phyloP scores from a whole-genome alignment of 192 early-diverging fungal genomes.

The Allomyces javanicus region DNA sequence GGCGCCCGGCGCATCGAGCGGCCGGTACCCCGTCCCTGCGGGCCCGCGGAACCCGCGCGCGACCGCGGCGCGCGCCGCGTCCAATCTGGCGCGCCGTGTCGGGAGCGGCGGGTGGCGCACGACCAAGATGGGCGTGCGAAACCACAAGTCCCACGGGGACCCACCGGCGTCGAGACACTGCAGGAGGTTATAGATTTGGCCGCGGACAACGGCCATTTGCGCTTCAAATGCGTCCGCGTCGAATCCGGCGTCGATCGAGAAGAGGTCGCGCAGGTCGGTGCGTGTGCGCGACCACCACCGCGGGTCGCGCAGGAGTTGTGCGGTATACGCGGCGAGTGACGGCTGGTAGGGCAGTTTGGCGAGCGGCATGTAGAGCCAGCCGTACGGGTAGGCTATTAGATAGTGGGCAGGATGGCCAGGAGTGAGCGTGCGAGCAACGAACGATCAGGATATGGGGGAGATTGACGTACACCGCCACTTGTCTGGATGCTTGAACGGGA shows the following conservation, averaged over 20 bases:
- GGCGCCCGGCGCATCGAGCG: no score
- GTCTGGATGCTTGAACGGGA: slow-evolving; percentile 82
- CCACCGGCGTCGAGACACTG: background rate
- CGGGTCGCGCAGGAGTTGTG: slow-evolving; percentile 43
- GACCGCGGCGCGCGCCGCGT: no score
- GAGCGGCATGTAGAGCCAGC: slow-evolving; percentile 61
- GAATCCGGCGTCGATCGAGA: slow-evolving; percentile 56
- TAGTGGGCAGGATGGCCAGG: no score
- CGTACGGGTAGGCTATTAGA: slow-evolving; percentile 52
- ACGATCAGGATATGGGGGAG: no score
- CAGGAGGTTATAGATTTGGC: background rate
- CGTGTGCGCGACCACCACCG: slow-evolving; percentile 65
- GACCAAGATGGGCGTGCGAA: background rate
- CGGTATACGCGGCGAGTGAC: slow-evolving; percentile 42
- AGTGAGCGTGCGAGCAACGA: no score
- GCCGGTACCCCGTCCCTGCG: no score
- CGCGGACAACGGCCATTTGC: slow-evolving; percentile 33
- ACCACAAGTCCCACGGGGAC: background rate
- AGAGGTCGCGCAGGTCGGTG: slow-evolving; percentile 39
- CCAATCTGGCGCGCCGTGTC: no score
- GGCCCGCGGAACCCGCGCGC: no score
- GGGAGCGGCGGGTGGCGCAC: background rate
- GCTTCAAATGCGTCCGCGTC: slow-evolving; percentile 55
- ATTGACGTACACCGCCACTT: slow-evolving; percentile 32
- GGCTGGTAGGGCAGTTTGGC: slow-evolving; percentile 41